Percentiles rank a stretch among this genome's conserved stretches.
These are phyloP conservation scores for Starmera amethionina DNA, from an alignment of 805 yeast genomes.

Conservation along the genomic window DNA sequence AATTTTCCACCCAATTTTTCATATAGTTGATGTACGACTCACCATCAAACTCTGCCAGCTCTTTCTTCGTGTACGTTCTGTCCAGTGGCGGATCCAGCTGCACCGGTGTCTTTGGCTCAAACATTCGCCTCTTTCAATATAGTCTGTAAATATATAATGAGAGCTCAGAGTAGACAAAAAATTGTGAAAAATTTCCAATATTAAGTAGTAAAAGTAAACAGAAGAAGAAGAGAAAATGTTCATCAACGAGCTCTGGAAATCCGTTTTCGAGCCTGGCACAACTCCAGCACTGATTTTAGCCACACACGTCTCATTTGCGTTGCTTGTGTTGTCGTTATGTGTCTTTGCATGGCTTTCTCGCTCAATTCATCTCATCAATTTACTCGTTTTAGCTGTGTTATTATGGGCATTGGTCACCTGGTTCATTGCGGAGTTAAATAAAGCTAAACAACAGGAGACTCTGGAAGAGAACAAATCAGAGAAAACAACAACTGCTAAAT, in stretches of 20 bases:
- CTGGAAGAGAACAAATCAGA: conserved; percentile 9
- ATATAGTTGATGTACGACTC: conserved; percentile 5
- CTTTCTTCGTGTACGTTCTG: conserved; percentile 29
- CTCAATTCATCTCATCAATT: conserved; percentile 54
- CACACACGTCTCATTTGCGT: conserved; percentile 73
- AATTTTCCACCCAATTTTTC: neutral
- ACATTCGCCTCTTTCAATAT: conserved; percentile 17
- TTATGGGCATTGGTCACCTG: conserved; percentile 80
- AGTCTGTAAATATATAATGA: too few relatives aligned
- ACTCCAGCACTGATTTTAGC: conserved; percentile 84
- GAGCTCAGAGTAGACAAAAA: too few relatives aligned
- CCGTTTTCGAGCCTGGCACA: conserved; percentile 88
- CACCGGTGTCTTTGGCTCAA: conserved; percentile 48
- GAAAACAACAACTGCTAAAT: neutral
- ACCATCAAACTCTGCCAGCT: conserved; percentile 39
- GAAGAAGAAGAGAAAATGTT: conserved; percentile 20
- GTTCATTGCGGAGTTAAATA: conserved; percentile 67
- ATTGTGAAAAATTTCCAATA: neutral
- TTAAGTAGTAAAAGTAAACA: conserved; percentile 12
- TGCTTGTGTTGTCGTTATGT: conserved; percentile 47
- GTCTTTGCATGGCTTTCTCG: conserved; percentile 51
- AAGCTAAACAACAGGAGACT: conserved; percentile 26
- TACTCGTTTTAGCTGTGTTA: conserved; percentile 45
- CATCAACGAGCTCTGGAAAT: conserved; percentile 72
- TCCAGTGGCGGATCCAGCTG: conserved; percentile 41